Evolutionary conservation across 1,284 basidiomycete genomes (phyloP).

Genomic region (Ustilago sp.): DNA sequence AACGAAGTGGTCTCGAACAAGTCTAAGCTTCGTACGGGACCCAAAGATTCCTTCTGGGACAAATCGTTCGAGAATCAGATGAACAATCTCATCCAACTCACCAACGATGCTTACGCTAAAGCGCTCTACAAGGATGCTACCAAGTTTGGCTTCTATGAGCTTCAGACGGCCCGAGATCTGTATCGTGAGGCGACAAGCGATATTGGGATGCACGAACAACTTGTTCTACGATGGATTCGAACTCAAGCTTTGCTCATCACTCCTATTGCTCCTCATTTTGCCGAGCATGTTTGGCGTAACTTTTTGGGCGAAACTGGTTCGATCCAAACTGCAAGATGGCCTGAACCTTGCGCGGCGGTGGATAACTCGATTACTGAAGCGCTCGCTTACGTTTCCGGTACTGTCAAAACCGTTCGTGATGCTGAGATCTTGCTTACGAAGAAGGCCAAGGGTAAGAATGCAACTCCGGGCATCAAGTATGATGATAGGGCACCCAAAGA

Average conservation of each 20-base stretch:
- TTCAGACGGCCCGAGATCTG: conserved; percentile 92
- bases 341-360: conserved; percentile 73
- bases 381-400: conserved; percentile 81
- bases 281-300: conserved; percentile 86
- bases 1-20: conserved; percentile 80
- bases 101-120: conserved; percentile 75
- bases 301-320: conserved; percentile 81
- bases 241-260: conserved; percentile 82
- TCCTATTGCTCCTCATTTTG: conserved; percentile 93
- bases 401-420: conserved; percentile 89
- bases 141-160: conserved; percentile 95
- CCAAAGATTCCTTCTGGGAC: conserved; percentile 74
- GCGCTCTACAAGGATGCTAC: conserved; percentile 95
- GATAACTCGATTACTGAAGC: conserved; percentile 74
- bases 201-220: conserved; percentile 86
- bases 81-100: conserved; percentile 83
- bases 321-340: conserved; percentile 86
- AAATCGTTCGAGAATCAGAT: conserved; percentile 91
- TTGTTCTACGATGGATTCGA: conserved; percentile 83
- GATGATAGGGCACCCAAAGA: conserved; percentile 75
- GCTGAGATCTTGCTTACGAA: conserved; percentile 75
- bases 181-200: conserved; percentile 89
- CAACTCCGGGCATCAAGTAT: conserved; percentile 48
- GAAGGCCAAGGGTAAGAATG: conserved; percentile 60
- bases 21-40: conserved; percentile 76